Evolutionary conservation across 116 monocot species (phyloP).

Genomic region (Posidonia oceanica): DNA sequence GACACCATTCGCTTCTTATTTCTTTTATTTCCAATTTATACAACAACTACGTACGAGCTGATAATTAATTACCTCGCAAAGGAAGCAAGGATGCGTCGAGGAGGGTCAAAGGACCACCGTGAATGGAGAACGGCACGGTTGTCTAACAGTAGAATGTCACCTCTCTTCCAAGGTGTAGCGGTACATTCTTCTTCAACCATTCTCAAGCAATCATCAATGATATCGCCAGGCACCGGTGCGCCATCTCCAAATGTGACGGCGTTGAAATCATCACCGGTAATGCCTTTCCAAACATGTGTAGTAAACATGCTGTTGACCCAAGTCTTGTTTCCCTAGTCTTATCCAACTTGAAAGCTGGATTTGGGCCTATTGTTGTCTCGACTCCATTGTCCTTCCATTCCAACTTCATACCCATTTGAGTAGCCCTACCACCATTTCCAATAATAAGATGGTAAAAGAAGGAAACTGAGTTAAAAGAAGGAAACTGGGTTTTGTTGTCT

Average conservation of each 20-base stretch:
- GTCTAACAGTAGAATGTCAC: constrained; percentile 69
- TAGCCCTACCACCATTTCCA: too few species aligned
- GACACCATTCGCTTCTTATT: too few species aligned
- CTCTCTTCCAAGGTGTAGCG: too few species aligned
- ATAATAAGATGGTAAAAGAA: too few species aligned
- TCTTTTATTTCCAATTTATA: too few species aligned
- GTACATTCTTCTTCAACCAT: constrained; percentile 65
- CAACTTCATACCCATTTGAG: too few species aligned
- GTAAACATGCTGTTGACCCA: constrained; percentile 94
- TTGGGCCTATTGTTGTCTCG: constrained; percentile 73
- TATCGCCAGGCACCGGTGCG: too few species aligned
- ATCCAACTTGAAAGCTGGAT: constrained; percentile 58
- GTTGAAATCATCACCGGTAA: constrained; percentile 41
- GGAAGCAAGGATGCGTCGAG: constrained; percentile 75
- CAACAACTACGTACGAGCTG: too few species aligned
- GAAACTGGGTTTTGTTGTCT: too few species aligned
- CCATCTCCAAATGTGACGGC: constrained; percentile 32
- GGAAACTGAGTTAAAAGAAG: too few species aligned
- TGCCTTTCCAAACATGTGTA: constrained; percentile 66
- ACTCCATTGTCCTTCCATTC: too few species aligned
- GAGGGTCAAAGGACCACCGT: constrained; percentile 51
- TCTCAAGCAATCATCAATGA: constrained; percentile 52
- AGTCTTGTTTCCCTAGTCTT: constrained; percentile 38
- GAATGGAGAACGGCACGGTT: constrained; percentile 76
- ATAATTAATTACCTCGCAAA: constrained; percentile 22